phyloP scores from a whole-genome alignment of 148 eudicot species.

The Rheum nobile region DNA sequence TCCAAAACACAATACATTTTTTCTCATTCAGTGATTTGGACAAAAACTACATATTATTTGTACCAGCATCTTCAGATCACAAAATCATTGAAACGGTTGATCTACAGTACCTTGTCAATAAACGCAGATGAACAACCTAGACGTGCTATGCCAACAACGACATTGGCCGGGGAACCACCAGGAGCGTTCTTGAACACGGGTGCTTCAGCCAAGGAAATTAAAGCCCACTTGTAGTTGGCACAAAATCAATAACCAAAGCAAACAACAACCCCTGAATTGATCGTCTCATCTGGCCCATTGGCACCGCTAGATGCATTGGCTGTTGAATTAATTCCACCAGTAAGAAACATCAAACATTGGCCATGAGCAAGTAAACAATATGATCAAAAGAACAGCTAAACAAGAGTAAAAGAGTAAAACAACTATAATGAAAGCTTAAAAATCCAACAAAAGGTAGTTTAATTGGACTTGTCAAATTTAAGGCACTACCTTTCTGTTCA shows the following conservation, averaged over 20 bases:
- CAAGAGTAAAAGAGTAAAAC: background rate
- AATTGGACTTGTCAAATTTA: too few species aligned
- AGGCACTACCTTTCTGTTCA: too few species aligned
- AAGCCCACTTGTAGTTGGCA: slow-evolving; percentile 83
- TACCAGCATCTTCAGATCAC: background rate
- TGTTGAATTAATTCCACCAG: slow-evolving; percentile 1
- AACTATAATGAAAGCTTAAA: too few species aligned
- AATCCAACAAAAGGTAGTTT: too few species aligned
- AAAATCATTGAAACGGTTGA: background rate
- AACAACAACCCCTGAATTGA: slow-evolving; percentile 67
- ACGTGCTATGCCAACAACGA: slow-evolving; percentile 93
- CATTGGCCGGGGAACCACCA: slow-evolving; percentile 99
- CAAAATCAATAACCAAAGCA: slow-evolving; percentile 99
- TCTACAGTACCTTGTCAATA: slow-evolving; percentile 71
- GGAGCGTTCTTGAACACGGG: slow-evolving; percentile 97
- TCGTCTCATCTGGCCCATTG: slow-evolving; percentile 36
- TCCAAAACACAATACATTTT: background rate
- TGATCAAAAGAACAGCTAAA: background rate
- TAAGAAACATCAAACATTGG: background rate
- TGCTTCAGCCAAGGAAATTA: slow-evolving; percentile 82
- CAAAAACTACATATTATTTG: background rate
- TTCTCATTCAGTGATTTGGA: background rate
- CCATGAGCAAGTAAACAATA: background rate
- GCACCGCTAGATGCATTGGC: slow-evolving; percentile 42
- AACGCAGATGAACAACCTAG: slow-evolving; percentile 94